A percentile compares a stretch with the other conserved stretches of the same genome.
phyloP scores from a whole-genome alignment of 202 grass and related monocot genomes.

The Saccharum hybrid region DNA sequence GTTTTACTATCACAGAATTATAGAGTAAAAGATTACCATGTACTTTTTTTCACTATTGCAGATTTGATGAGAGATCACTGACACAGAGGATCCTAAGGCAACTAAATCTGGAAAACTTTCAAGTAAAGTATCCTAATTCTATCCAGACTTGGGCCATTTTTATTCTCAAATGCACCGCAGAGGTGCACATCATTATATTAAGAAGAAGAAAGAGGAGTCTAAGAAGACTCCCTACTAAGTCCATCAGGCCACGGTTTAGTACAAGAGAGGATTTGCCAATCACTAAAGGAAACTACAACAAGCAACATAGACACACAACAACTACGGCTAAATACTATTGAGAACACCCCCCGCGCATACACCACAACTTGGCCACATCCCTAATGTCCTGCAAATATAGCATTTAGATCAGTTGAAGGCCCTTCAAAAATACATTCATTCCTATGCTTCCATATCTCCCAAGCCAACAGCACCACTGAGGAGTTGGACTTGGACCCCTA shows the following conservation, averaged over 20 bases:
- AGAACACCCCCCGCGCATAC: not conserved
- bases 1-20: conserved; percentile 6
- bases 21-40: not conserved
- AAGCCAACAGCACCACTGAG: not conserved
- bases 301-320: not conserved
- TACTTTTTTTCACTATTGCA: conserved; percentile 43
- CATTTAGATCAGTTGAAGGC: not conserved
- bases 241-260: not conserved
- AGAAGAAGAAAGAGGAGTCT: not conserved
- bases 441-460: not conserved
- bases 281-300: not conserved
- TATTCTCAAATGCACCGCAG: not conserved
- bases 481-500: not conserved
- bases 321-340: not conserved
- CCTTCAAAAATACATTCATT: conserved; percentile 6
- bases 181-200: not conserved
- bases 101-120: conserved; percentile 65
- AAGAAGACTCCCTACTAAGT: not conserved
- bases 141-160: not conserved
- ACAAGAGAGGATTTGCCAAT: not conserved
- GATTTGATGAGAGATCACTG: conserved; percentile 69
- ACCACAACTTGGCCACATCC: not conserved
- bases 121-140: conserved; percentile 54
- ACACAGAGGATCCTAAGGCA: conserved; percentile 68
- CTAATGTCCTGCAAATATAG: not conserved